Evolutionary conservation across 495 filamentous ascomycete species (phyloP).

Genomic region (Penicillium tannophilum): DNA sequence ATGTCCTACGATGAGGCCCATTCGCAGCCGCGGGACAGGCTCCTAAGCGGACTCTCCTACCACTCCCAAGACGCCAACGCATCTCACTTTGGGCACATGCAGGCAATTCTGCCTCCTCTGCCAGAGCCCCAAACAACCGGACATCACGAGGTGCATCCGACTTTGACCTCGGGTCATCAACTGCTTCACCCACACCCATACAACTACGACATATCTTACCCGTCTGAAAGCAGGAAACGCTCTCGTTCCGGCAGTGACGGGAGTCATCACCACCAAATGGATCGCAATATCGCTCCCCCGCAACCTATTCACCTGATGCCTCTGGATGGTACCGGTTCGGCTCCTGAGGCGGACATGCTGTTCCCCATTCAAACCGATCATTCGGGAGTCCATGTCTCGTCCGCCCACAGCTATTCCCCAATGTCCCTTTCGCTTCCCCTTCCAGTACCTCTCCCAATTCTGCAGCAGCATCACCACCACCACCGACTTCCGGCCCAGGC

Average conservation of each 20-base stretch:
- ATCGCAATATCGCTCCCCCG: slow-evolving; percentile 19
- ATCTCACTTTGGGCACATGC: slow-evolving; percentile 35
- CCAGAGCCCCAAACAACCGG: slow-evolving; percentile 28
- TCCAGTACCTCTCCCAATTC: slow-evolving; percentile 17
- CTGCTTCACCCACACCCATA: slow-evolving; percentile 38
- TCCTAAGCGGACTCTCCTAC: slow-evolving; percentile 33
- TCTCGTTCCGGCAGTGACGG: slow-evolving; percentile 31
- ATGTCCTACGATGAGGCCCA: slow-evolving; percentile 38
- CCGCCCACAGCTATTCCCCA: slow-evolving; percentile 34
- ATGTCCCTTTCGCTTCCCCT: slow-evolving; percentile 34
- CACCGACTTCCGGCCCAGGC: slow-evolving; percentile 70
- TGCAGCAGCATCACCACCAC: slow-evolving; percentile 65
- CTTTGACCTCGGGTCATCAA: slow-evolving; percentile 34
- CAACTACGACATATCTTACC: slow-evolving; percentile 32
- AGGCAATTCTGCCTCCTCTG: slow-evolving; percentile 32
- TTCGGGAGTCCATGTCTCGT: slow-evolving; percentile 28
- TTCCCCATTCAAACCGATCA: slow-evolving; percentile 35
- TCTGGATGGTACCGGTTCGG: slow-evolving; percentile 27
- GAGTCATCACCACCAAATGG: slow-evolving; percentile 24
- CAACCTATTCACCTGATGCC: slow-evolving; percentile 34
- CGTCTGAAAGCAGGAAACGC: slow-evolving; percentile 34
- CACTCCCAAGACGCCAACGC: slow-evolving; percentile 31
- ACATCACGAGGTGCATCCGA: slow-evolving; percentile 28
- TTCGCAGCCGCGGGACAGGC: slow-evolving; percentile 32
- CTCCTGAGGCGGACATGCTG: slow-evolving; percentile 33